Conservation (phyloP, 1,139 yeast genomes). For the Tardiomyces depauwii region DNA sequence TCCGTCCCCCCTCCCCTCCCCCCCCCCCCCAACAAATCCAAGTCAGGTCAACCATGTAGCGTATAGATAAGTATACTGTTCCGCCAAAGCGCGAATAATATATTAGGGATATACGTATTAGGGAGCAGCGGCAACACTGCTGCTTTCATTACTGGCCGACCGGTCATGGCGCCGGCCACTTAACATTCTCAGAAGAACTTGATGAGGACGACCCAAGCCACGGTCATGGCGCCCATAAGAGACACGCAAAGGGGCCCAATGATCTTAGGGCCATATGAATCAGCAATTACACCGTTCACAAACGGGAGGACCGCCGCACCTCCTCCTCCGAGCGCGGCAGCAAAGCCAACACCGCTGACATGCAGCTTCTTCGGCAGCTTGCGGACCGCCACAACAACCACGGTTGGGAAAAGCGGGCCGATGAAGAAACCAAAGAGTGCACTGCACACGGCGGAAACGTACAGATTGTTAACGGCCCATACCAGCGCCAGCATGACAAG, state of each 20-base stretch:
- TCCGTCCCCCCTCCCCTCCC: too few relatives aligned
- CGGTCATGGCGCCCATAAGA: constrained; percentile 16
- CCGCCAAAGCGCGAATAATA: too few relatives aligned
- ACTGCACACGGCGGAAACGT: constrained; percentile 26
- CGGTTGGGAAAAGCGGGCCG: constrained; percentile 78
- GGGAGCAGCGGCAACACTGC: too few relatives aligned
- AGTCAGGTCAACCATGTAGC: too few relatives aligned
- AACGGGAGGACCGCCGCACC: constrained; percentile 51
- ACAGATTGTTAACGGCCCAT: constrained; percentile 20
- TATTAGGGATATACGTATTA: too few relatives aligned
- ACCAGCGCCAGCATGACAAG: constrained; percentile 15
- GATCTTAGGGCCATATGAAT: constrained; percentile 17
- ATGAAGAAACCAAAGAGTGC: constrained; percentile 60
- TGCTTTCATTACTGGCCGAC: too few relatives aligned
- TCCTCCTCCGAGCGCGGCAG: constrained; percentile 71
- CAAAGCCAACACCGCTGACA: constrained; percentile 60
- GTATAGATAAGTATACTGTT: too few relatives aligned
- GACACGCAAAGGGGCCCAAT: constrained; percentile 20
- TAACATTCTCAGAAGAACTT: constrained; percentile 1
- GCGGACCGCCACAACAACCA: constrained; percentile 53
- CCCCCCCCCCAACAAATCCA: too few relatives aligned
- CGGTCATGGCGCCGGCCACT: too few relatives aligned
- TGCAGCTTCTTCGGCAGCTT: constrained; percentile 52
- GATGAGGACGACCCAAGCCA: constrained; percentile 14
- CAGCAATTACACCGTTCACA: constrained; percentile 20